These are phyloP conservation scores for Vicia villosa DNA, from an alignment of 306 rosid species.

Conservation along the genomic window DNA sequence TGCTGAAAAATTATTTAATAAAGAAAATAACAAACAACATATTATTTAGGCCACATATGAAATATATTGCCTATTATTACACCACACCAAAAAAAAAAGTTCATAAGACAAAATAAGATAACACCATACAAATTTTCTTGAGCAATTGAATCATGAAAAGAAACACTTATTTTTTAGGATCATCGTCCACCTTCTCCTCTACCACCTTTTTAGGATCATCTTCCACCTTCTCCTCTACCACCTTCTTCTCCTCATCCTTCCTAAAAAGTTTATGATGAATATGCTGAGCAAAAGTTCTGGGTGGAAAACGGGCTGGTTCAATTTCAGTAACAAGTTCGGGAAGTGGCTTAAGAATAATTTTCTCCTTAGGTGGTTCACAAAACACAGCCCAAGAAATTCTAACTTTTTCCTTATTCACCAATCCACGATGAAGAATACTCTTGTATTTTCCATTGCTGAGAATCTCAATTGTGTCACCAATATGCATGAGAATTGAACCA, in stretches of 20 bases:
- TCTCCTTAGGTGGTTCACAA: slow-evolving; percentile 90
- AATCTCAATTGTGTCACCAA: slow-evolving; percentile 86
- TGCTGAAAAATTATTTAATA: not conserved
- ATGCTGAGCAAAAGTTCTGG: slow-evolving; percentile 84
- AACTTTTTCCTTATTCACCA: slow-evolving; percentile 85
- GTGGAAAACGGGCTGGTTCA: slow-evolving; percentile 65
- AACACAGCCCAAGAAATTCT: slow-evolving; percentile 92
- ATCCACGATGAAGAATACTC: slow-evolving; percentile 80
- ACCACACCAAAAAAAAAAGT: not conserved
- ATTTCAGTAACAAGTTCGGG: slow-evolving; percentile 56
- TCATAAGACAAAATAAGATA: not conserved
- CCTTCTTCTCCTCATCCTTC: slow-evolving; percentile 42
- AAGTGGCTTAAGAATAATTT: slow-evolving; percentile 76
- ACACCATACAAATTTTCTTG: not conserved
- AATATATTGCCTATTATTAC: slow-evolving; percentile 4
- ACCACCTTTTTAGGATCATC: slow-evolving; percentile 17
- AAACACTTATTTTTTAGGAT: not conserved
- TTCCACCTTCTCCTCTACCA: not conserved
- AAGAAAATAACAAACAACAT: slow-evolving; percentile 18
- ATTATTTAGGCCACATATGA: slow-evolving; percentile 9
- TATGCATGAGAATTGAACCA: slow-evolving; percentile 73
- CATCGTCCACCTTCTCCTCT: slow-evolving; percentile 9
- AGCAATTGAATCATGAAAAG: not conserved
- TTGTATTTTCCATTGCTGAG: slow-evolving; percentile 79
- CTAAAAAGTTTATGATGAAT: slow-evolving; percentile 74